Percentiles rank a stretch among this genome's conserved stretches.
These are phyloP conservation scores for Pascua sp. DNA, from an alignment of 1,284 basidiomycete species.

Conservation along the genomic window DNA sequence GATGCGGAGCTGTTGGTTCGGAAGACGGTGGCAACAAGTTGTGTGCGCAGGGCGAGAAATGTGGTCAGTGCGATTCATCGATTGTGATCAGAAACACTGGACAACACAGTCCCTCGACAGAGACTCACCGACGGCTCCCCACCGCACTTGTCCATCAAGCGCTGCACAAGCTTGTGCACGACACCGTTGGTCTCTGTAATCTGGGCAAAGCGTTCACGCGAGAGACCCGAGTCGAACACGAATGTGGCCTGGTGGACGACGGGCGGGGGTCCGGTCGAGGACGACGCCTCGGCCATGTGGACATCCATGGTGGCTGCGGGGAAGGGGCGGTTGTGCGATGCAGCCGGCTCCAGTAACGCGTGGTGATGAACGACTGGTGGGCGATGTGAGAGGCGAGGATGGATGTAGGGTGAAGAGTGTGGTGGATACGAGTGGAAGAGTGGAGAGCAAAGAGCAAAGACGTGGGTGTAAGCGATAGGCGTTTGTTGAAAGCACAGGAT, in stretches of 20 bases:
- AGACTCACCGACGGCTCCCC: constrained; percentile 32
- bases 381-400: background rate
- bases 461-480: background rate
- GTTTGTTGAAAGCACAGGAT: background rate
- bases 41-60: too few relatives aligned
- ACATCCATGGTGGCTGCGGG: constrained; percentile 15
- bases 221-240: constrained; percentile 38
- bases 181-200: constrained; percentile 39
- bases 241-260: constrained; percentile 29
- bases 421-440: background rate
- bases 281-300: constrained; percentile 35
- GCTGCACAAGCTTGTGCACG: constrained; percentile 39
- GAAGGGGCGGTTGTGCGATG: background rate
- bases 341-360: background rate
- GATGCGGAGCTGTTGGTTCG: constrained; percentile 12
- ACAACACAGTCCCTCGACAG: too few relatives aligned
- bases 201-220: constrained; percentile 30
- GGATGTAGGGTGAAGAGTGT: background rate
- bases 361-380: background rate
- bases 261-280: constrained; percentile 21
- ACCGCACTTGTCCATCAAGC: constrained; percentile 43
- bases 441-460: background rate
- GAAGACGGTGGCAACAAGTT: too few relatives aligned
- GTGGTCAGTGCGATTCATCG: background rate
- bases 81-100: background rate